Base-by-base conservation (phyloP, 352 stramenopile genomes). In the Pythium brachiatum region DNA sequence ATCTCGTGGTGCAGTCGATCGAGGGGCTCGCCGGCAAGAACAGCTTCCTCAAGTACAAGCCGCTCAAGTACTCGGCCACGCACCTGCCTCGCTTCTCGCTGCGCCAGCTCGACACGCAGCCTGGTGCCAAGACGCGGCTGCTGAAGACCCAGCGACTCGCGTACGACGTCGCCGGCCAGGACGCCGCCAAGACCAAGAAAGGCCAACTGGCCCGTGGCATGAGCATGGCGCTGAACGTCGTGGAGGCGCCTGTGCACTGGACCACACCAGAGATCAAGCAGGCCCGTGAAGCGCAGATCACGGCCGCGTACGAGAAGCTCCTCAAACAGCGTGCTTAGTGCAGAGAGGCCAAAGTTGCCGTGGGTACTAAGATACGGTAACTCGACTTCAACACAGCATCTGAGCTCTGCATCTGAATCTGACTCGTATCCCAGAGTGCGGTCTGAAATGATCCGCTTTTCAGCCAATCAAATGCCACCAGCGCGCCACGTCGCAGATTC, bases 1-100 rank as follows among this genome's bases (percentile, higher is more conserved):
- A 83, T 23, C 29, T 86, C 41, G 80, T 86, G 15, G 72, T 89
- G n/a, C 75, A 81, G 26, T 73, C 80, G 46, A 32, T 87, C 9
- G 77, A 68, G 3, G 44, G 44, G 21, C 43, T 55, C 7, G 57
- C 25, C 11, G 18, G 11, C 23, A 60, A 51, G 39, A 55, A 57
- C 21, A 74, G 70, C 36, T 66, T 44, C 34, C 21, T 89, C 58
- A 92, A 89, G 66, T 92, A 92, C 72, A 92, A 92, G 60, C 83
- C 83, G 3, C 66, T 92, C 18, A 76, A 86, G 61, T 92, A 92
- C 60, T 87, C 77, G 5, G 70, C 79, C 31, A 68, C 76, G 12
- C 70, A 82, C 26, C 44, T 68, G 9, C 82, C 81, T 23, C 72
- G 75, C 9, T 80, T 78, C 21, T 88, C 82, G 1, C 54, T 89